Conservation (phyloP, 306 rosid species). For the Quercus robur region DNA sequence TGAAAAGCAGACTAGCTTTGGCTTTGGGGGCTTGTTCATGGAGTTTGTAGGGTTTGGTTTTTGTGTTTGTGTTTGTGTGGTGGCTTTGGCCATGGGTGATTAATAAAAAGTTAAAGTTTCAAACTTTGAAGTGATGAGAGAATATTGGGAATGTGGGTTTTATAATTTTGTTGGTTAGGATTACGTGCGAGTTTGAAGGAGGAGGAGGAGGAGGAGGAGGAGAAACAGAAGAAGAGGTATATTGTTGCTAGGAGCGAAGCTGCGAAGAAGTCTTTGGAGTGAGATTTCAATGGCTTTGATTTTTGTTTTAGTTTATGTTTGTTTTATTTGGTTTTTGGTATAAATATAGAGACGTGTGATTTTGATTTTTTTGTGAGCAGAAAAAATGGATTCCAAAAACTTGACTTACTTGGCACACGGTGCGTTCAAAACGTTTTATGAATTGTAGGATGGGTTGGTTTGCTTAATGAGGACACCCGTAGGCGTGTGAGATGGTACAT, state of each 20-base stretch:
- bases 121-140: neutral
- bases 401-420: constrained; percentile 2
- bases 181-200: neutral
- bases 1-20: constrained; percentile 74
- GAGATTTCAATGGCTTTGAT: neutral
- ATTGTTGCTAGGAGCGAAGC: constrained; percentile 3
- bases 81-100: neutral
- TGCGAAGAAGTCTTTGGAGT: constrained; percentile 2
- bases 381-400: too few relatives aligned
- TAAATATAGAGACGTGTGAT: neutral
- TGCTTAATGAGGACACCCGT: neutral
- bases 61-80: neutral
- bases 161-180: neutral
- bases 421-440: neutral
- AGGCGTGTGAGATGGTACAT: neutral
- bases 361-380: neutral
- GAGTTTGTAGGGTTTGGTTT: neutral
- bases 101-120: neutral
- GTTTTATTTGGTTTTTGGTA: neutral
- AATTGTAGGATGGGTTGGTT: neutral
- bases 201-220: neutral
- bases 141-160: neutral
- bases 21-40: constrained; percentile 17
- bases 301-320: neutral
- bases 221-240: neutral